Conservation (phyloP, 108 stramenopile species). For the Nannochloropsis salina region DNA sequence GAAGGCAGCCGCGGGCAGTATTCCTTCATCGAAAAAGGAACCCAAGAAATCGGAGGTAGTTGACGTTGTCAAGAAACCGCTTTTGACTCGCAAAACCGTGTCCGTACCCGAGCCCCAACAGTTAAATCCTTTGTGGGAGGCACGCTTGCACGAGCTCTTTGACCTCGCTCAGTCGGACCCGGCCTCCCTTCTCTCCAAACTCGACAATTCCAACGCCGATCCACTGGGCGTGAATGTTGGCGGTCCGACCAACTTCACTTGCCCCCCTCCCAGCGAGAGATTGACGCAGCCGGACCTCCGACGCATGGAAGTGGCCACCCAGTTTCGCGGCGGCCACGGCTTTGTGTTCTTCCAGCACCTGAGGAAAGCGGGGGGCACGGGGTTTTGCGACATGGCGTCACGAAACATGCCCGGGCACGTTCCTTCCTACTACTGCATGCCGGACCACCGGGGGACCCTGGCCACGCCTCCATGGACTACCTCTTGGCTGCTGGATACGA, state of each 20-base stretch:
- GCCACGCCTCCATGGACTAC: constrained; percentile 48
- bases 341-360: constrained; percentile 54
- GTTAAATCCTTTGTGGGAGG: neutral
- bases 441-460: constrained; percentile 44
- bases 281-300: constrained; percentile 36
- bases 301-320: neutral
- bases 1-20: neutral
- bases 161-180: neutral
- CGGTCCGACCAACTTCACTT: constrained; percentile 24
- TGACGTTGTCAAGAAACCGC: neutral
- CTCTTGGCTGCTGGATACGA: constrained; percentile 20
- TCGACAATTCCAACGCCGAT: neutral
- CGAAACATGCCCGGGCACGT: constrained; percentile 43
- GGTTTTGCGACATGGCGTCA: constrained; percentile 49
- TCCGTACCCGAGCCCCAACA: neutral
- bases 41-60: neutral
- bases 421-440: constrained; percentile 53
- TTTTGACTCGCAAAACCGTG: neutral
- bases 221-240: neutral
- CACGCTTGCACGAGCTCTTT: neutral
- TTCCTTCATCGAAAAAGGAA: neutral
- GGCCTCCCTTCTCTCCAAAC: neutral
- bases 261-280: constrained; percentile 28
- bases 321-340: constrained; percentile 30
- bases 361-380: constrained; percentile 52